Evolutionary conservation across 495 filamentous ascomycete genomes (phyloP), one percentile per base, ranked within the genome.

Genomic region (Usnea hakonensis): DNA sequence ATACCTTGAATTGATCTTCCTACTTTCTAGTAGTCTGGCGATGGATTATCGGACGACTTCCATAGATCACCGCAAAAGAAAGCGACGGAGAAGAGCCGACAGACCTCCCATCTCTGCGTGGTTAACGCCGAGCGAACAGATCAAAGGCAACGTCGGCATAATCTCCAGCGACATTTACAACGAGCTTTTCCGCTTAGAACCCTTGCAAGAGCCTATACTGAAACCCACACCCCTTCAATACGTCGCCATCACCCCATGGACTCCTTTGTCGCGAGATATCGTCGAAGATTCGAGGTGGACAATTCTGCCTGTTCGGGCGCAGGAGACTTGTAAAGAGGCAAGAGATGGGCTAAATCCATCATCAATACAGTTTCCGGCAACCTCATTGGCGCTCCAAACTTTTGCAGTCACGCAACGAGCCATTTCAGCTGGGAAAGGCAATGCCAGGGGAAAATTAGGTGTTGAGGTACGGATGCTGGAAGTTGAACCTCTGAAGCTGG

Each of bases 71-170:
- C 72, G 73, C 48, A 77, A 74, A 63, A 71, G 74, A 44, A 77
- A 77, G 58, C 72, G 78, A 30, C 65, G 75, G 67, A 76, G 82
- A 66, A 81, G 73, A 23, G 63, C 63, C 23, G 73, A 86, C 57
- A 79, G 77, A 63, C 74, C 78, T 26, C 79, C 87, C 17, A 76
- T 85, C 14, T 78, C 84, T 41, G 85, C 84, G 14, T 78, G 79
- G 35, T 71, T 97, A n/a, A 70, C 81, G 33, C 79, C 93, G 38
- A 90, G 95, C 68, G 86, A 88, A 69, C 87, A 91, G 73, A 77
- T 95, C 66, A 90, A 87, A 75, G 90, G 89, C n/a, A 90, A 95
- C 64, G 83, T 91, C 36, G 94, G 90, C 53, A 83, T 94, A 50
- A 70, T 98, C 56, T 95, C 92, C 21, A 87, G 92, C 67, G 89